Conservation (phyloP, 164 flowering plant species). For the Nelumbo lutea region DNA sequence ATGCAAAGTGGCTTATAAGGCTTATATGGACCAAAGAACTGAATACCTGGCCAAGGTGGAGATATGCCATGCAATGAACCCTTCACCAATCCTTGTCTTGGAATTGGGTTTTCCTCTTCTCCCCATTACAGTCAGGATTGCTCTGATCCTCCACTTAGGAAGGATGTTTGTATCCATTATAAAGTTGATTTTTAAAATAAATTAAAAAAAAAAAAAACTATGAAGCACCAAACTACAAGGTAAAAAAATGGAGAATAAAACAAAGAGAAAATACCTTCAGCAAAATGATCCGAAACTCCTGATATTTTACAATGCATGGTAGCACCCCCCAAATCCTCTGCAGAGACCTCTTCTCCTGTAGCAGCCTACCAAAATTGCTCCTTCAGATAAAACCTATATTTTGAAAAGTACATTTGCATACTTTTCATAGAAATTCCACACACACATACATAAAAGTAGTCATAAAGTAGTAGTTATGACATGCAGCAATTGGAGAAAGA, state of each 20-base stretch:
- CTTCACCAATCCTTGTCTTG: too few species aligned
- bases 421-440: conserved; percentile 2
- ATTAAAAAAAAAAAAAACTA: conserved; percentile 1
- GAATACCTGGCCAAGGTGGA: too few species aligned
- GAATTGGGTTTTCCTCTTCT: too few species aligned
- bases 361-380: conserved; percentile 75
- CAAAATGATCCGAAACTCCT: conserved; percentile 95
- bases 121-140: too few species aligned
- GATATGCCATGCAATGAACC: too few species aligned
- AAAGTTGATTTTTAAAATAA: background rate
- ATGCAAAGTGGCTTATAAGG: too few species aligned
- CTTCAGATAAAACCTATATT: conserved; percentile 30
- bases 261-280: conserved; percentile 55
- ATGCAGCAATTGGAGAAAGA: background rate
- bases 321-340: conserved; percentile 96
- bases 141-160: too few species aligned
- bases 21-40: too few species aligned
- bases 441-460: background rate
- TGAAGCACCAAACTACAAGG: background rate
- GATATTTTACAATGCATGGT: conserved; percentile 86
- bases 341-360: conserved; percentile 95
- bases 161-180: too few species aligned
- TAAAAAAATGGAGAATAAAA: conserved; percentile 6
- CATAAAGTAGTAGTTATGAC: background rate
- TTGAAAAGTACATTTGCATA: conserved; percentile 13